A percentile compares a stretch with the other conserved stretches of the same genome.
phyloP scores from a whole-genome alignment of 768 basidiomycete species.

The Leccinum pellstonianum region DNA sequence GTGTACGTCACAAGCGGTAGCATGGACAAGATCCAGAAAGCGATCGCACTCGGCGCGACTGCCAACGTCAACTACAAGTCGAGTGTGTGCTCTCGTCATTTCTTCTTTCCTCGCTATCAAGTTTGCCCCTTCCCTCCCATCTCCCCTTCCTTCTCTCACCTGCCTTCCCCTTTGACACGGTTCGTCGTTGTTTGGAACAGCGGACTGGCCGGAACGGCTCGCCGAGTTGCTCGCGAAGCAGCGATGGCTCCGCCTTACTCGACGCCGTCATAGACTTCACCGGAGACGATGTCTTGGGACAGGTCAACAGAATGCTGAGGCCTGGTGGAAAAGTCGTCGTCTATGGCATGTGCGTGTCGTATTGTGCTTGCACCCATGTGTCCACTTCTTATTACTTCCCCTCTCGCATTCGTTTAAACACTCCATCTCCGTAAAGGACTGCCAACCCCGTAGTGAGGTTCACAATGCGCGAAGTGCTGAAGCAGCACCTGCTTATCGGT shows the following conservation, averaged over 20 bases:
- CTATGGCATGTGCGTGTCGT: slow-evolving; percentile 55
- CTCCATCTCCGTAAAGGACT: slow-evolving; percentile 3
- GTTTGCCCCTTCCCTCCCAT: background rate
- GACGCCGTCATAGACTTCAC: slow-evolving; percentile 70
- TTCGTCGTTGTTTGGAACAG: slow-evolving; percentile 24
- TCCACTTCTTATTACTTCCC: too few relatives aligned
- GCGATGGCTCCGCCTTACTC: slow-evolving; percentile 32
- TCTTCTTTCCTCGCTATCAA: background rate
- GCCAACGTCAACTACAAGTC: slow-evolving; percentile 74
- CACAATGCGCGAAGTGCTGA: slow-evolving; percentile 78
- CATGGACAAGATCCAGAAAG: slow-evolving; percentile 66
- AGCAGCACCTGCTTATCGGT: slow-evolving; percentile 75
- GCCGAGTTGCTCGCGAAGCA: slow-evolving; percentile 38
- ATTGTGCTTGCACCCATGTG: background rate
- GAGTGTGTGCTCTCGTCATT: slow-evolving; percentile 37
- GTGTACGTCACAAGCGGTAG: slow-evolving; percentile 83
- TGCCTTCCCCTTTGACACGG: background rate
- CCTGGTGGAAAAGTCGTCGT: slow-evolving; percentile 58
- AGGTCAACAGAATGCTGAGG: slow-evolving; percentile 45
- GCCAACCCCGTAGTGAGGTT: slow-evolving; percentile 50
- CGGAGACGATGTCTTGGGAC: slow-evolving; percentile 61
- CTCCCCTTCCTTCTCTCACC: background rate
- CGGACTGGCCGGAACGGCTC: slow-evolving; percentile 54
- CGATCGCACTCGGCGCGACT: slow-evolving; percentile 65
- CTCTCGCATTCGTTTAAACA: slow-evolving; percentile 5